These are phyloP conservation scores for Rhynchosporium agropyri DNA, from an alignment of 2,329 filamentous ascomycete species.

Conservation along the genomic window DNA sequence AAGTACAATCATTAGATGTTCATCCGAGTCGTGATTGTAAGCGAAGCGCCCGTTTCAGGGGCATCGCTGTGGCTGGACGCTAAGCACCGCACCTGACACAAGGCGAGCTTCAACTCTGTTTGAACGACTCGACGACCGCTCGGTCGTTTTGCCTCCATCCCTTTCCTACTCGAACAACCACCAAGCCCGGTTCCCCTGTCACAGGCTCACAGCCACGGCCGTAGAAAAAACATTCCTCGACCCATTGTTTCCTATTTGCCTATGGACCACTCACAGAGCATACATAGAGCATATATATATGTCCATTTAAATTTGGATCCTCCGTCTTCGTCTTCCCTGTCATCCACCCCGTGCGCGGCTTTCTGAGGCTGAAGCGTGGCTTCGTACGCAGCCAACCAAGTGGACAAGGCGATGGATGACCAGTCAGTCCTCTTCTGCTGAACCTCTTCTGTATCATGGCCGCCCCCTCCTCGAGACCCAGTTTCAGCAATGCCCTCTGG, in stretches of 20 bases:
- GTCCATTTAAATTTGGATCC: conserved; percentile 26
- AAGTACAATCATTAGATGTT: too few species aligned
- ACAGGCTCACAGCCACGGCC: conserved; percentile 19
- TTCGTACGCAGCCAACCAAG: conserved; percentile 15
- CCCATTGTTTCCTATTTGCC: background rate
- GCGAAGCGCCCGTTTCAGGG: conserved; percentile 3
- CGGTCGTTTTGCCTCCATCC: too few species aligned
- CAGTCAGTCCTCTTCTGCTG: background rate
- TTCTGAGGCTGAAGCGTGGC: conserved; percentile 24
- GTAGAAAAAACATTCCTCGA: conserved; percentile 4
- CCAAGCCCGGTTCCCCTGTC: conserved; percentile 3
- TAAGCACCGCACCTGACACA: conserved; percentile 8
- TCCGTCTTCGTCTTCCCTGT: conserved; percentile 7
- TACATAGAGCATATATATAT: background rate
- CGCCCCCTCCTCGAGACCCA: conserved; percentile 9
- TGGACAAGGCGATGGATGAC: conserved; percentile 16
- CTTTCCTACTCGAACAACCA: background rate
- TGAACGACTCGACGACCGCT: background rate
- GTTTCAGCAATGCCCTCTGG: conserved; percentile 31
- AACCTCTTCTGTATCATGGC: conserved; percentile 21
- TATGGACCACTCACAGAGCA: conserved; percentile 15
- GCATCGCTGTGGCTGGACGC: background rate
- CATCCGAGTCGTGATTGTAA: background rate
- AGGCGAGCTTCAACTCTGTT: conserved; percentile 7
- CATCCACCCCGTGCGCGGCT: conserved; percentile 19